phyloP scores from a whole-genome alignment of 1,284 basidiomycete genomes.

The Cystobasidiaceae sp. region DNA sequence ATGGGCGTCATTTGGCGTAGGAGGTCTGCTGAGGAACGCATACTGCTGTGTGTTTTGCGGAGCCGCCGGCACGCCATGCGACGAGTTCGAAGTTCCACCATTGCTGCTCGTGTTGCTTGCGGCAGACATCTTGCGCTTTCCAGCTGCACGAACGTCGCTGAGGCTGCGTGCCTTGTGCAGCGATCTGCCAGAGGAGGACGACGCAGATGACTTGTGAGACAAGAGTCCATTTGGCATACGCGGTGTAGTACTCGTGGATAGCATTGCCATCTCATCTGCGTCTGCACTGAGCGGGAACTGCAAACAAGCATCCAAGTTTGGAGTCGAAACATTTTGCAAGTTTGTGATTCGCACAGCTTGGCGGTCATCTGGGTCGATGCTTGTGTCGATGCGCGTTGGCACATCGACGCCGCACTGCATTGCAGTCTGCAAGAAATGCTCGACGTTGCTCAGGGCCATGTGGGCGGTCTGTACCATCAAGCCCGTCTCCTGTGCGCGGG shows the following conservation, averaged over 20 bases:
- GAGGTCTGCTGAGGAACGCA: slow-evolving; percentile 5
- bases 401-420: slow-evolving; percentile 70
- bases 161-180: slow-evolving; percentile 19
- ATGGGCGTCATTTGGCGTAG: slow-evolving; percentile 2
- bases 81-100: neutral
- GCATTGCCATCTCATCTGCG: neutral
- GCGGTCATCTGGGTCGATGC: neutral
- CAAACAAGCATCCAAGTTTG: slow-evolving; percentile 26
- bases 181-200: neutral
- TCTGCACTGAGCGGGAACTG: slow-evolving; percentile 9
- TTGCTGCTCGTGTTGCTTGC: slow-evolving; percentile 12
- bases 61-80: neutral
- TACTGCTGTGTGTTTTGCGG: neutral
- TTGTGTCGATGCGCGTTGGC: slow-evolving; percentile 51
- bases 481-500: slow-evolving; percentile 43
- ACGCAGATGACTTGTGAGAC: neutral
- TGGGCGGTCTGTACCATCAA: slow-evolving; percentile 50
- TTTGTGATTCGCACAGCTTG: neutral
- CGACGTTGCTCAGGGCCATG: slow-evolving; percentile 51
- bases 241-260: neutral
- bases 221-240: neutral
- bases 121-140: slow-evolving; percentile 10
- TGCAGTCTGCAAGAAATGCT: slow-evolving; percentile 48
- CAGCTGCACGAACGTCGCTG: neutral
- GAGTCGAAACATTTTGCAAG: slow-evolving; percentile 22